These are phyloP conservation scores for Dalbergia cultrata DNA, from an alignment of 306 rosid species.

Conservation along the genomic window DNA sequence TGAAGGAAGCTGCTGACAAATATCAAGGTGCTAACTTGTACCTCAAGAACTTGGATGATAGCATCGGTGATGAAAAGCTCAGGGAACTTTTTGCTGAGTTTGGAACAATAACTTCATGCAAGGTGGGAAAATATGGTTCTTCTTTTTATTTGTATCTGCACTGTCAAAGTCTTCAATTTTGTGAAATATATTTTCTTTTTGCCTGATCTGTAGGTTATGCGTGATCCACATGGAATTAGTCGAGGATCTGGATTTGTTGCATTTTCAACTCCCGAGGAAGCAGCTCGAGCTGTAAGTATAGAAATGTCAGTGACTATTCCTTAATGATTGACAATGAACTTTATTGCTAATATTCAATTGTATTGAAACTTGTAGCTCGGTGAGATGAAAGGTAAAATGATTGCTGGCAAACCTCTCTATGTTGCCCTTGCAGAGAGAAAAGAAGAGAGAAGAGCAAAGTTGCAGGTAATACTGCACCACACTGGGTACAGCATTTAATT, in stretches of 20 bases:
- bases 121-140: slow-evolving; percentile 44
- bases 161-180: slow-evolving; percentile 2
- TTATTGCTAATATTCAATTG: slow-evolving; percentile 12
- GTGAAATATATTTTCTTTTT: not conserved
- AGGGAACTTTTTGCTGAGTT: slow-evolving; percentile 51
- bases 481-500: not conserved
- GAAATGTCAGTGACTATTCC: not conserved
- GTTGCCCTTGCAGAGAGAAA: slow-evolving; percentile 63
- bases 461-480: slow-evolving; percentile 54
- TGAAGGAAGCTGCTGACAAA: slow-evolving; percentile 55
- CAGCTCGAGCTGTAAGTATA: slow-evolving; percentile 61
- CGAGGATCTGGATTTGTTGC: slow-evolving; percentile 65
- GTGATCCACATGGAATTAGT: slow-evolving; percentile 52
- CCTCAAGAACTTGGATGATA: slow-evolving; percentile 63
- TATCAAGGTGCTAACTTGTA: slow-evolving; percentile 61
- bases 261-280: slow-evolving; percentile 59
- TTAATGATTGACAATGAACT: not conserved
- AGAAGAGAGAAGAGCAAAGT: slow-evolving; percentile 63
- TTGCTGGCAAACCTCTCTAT: slow-evolving; percentile 62
- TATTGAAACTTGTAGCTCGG: slow-evolving; percentile 47
- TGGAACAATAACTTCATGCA: slow-evolving; percentile 60
- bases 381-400: slow-evolving; percentile 58
- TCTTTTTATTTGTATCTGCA: not conserved
- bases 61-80: slow-evolving; percentile 59
- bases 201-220: slow-evolving; percentile 53